phyloP scores from a whole-genome alignment of 1,139 yeast species.

The Kluyveromyces sp. region DNA sequence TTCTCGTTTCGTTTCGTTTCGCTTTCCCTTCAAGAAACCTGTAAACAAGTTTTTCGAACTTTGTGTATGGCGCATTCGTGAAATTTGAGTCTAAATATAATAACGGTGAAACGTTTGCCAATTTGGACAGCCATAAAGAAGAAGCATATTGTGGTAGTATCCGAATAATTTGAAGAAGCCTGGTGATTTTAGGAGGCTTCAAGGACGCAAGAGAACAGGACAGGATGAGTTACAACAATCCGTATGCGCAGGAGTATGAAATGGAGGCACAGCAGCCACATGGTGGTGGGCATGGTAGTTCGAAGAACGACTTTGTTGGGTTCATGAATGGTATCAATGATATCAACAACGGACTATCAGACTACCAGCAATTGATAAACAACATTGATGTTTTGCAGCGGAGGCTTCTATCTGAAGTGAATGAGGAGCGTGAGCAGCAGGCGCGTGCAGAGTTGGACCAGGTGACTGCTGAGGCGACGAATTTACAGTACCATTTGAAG shows the following conservation, averaged over 20 bases:
- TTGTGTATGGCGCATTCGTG: not conserved
- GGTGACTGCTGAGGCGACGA: constrained; percentile 69
- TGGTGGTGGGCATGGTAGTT: constrained; percentile 6
- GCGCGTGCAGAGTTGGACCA: constrained; percentile 71
- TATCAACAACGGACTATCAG: constrained; percentile 72
- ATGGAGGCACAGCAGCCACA: constrained; percentile 7
- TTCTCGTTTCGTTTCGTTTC: too few species aligned
- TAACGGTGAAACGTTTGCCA: not conserved
- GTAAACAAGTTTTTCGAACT: not conserved
- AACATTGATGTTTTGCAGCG: constrained; percentile 77
- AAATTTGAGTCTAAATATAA: not conserved
- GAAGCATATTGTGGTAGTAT: not conserved
- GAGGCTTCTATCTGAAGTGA: constrained; percentile 76
- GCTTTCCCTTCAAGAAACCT: too few species aligned
- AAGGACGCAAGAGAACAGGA: not conserved
- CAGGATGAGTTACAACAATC: constrained; percentile 14
- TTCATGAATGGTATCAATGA: constrained; percentile 81
- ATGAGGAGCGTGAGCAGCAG: constrained; percentile 68
- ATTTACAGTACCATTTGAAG: constrained; percentile 69
- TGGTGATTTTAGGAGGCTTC: not conserved
- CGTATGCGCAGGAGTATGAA: constrained; percentile 13
- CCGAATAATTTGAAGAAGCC: not conserved
- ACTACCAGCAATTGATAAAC: constrained; percentile 69
- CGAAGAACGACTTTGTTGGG: constrained; percentile 53
- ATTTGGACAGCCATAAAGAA: constrained; percentile 1